These are phyloP conservation scores for Pholiota molesta DNA, from an alignment of 768 basidiomycete genomes.

Conservation along the genomic window DNA sequence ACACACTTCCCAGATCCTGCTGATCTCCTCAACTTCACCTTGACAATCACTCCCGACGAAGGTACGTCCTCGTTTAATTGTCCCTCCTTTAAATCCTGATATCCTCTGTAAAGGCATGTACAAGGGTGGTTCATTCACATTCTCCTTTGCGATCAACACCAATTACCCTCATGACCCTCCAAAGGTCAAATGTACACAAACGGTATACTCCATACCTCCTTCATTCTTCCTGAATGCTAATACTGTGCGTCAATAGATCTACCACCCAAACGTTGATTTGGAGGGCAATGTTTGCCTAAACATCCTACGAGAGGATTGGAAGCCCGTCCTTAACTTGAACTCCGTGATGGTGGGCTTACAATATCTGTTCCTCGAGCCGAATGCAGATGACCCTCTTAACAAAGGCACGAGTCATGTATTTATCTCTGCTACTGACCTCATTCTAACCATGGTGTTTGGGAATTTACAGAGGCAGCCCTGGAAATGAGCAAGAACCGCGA, in stretches of 20 bases:
- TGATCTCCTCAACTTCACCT: slow-evolving; percentile 95
- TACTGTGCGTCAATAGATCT: slow-evolving; percentile 63
- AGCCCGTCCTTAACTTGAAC: slow-evolving; percentile 96
- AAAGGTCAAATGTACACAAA: slow-evolving; percentile 97
- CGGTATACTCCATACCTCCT: slow-evolving; percentile 49
- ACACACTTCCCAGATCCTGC: slow-evolving; percentile 90
- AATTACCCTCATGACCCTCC: slow-evolving; percentile 99
- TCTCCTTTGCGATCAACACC: slow-evolving; percentile 95
- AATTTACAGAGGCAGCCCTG: slow-evolving; percentile 83
- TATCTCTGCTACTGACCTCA: background rate
- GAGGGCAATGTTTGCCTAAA: slow-evolving; percentile 99
- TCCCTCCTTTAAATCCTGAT: background rate
- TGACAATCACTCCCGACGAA: slow-evolving; percentile 97
- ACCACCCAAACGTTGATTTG: slow-evolving; percentile 97
- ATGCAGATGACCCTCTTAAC: slow-evolving; percentile 97
- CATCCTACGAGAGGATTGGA: slow-evolving; percentile 99
- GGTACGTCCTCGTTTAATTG: slow-evolving; percentile 49
- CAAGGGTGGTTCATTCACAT: slow-evolving; percentile 90
- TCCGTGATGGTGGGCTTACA: slow-evolving; percentile 98
- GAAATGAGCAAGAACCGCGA: slow-evolving; percentile 91
- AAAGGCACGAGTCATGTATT: slow-evolving; percentile 65
- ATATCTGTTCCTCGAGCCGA: slow-evolving; percentile 98
- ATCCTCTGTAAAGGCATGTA: slow-evolving; percentile 79
- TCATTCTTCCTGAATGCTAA: slow-evolving; percentile 10
- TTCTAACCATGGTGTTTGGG: background rate